Evolutionary conservation across 352 stramenopile species (phyloP), one percentile per base, ranked within the genome.

Genomic region (Pythium chondricola): DNA sequence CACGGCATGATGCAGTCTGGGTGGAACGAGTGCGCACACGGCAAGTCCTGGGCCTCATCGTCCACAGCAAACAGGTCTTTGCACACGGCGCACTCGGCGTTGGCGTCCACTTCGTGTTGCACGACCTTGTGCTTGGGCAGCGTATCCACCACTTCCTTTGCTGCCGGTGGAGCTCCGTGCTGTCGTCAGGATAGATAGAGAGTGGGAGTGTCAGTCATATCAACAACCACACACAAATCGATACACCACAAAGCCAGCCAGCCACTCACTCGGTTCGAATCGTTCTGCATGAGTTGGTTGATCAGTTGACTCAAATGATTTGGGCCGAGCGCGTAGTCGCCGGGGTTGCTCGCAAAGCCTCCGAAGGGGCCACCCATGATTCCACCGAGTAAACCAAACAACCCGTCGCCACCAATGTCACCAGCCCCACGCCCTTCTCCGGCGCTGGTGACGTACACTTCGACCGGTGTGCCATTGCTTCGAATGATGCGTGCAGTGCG

Each of bases 211-310:
- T n/a, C n/a, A n/a, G n/a, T n/a, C n/a, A n/a, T n/a, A n/a, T n/a
- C n/a, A n/a, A n/a, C n/a, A n/a, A n/a, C n/a, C n/a, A n/a, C n/a
- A n/a, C n/a, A n/a, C n/a, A n/a, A n/a, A n/a, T n/a, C n/a, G n/a
- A n/a, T n/a, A n/a, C n/a, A n/a, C n/a, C n/a, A n/a, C n/a, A n/a
- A n/a, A n/a, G n/a, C n/a, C n/a, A n/a, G 22, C 21, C 24, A 52
- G 26, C 44, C 16, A 48, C 11, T 8, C n/a, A 92, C 83, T 57
- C 83, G 67, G 51, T 91, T 94, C 7, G 80, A 66, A 27, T 94
- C 83, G 58, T 92, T 91, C 44, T 91, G 80, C 83, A 94, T 94
- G 17, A 94, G 71, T 49, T 94, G 83, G 52, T 92, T 92, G 45
- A 94, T 92, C 21, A 94, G 66, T 38, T 65, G 89, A 32, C 39